Conservation (phyloP, 371 early-diverging fungal species). For the Coemansia sp. region DNA sequence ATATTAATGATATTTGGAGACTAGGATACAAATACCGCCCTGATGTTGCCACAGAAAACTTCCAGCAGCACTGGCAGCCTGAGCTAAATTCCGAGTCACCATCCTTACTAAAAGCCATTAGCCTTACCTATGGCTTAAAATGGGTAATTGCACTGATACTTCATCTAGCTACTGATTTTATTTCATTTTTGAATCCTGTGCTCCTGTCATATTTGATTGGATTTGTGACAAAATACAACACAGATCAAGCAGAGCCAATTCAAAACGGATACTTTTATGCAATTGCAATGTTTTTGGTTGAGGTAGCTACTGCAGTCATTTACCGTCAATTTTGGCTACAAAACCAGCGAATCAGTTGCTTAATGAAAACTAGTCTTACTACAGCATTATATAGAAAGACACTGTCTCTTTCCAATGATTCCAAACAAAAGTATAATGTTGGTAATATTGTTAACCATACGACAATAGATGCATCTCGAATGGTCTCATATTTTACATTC, state of each 20-base stretch:
- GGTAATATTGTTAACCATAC: slow-evolving; percentile 89
- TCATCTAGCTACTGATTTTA: slow-evolving; percentile 72
- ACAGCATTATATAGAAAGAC: slow-evolving; percentile 89
- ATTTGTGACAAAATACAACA: slow-evolving; percentile 58
- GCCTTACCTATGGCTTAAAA: slow-evolving; percentile 63
- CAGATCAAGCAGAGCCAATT: slow-evolving; percentile 55
- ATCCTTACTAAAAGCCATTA: slow-evolving; percentile 66
- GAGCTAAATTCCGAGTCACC: slow-evolving; percentile 49
- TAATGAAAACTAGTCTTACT: slow-evolving; percentile 68
- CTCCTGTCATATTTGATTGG: slow-evolving; percentile 73
- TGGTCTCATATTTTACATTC: slow-evolving; percentile 59
- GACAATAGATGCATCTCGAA: slow-evolving; percentile 83
- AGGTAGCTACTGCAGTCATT: slow-evolving; percentile 72
- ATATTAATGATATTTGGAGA: slow-evolving; percentile 51
- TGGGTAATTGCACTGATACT: slow-evolving; percentile 59
- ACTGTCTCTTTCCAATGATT: slow-evolving; percentile 71
- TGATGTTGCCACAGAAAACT: slow-evolving; percentile 59
- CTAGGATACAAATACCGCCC: slow-evolving; percentile 67
- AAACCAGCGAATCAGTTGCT: slow-evolving; percentile 48
- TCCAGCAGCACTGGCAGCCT: slow-evolving; percentile 69
- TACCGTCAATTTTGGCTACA: slow-evolving; percentile 69
- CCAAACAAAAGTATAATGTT: slow-evolving; percentile 77
- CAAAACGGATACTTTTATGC: slow-evolving; percentile 63
- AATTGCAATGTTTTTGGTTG: slow-evolving; percentile 75
- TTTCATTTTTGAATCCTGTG: slow-evolving; percentile 80